Evolutionary conservation across 2,329 filamentous ascomycete species (phyloP), one percentile per base, ranked within the genome.

Genomic region (Pestalotiopsis sp.): DNA sequence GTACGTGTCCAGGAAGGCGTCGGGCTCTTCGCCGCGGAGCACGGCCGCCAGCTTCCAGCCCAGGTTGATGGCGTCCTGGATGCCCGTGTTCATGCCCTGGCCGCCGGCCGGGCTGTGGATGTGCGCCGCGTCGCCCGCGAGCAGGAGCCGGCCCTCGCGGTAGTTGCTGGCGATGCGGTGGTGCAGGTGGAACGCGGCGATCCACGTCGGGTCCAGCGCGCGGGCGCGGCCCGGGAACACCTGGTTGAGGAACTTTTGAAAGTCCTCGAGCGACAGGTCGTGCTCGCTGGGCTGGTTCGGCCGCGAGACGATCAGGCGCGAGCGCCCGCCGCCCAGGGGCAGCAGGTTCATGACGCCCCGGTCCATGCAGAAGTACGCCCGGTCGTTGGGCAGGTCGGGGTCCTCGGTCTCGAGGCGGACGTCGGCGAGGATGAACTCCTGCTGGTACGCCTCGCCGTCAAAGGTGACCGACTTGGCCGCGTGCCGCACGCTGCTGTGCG

Each of bases 111-210:
- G 86, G 49, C 81, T 86, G 69, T 89, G 86, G 13, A 86, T 86
- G 69, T 90, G 87, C 1, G 85, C 86, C 5, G 87, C 86, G 68
- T 90, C 88, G 14, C 87, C 87, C 1, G 84, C 86, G 0, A 90
- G 77, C 59, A 89, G 85, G 3, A 87, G 79, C 3, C 86, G 81
- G 2, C 84, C 82, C 25, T 81, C 79, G 5, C 83, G 82, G 72
- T 86, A 76, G 36, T 69, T 69, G 25, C 76, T 76, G 3, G 78
- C 76, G 0, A 79, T 76, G 61, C 79, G 78, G 75, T 81, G 82
- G 63, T 81, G 81, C 79, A 88, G 78, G 2, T 78, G 81, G 73
- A 86, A 87, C 13, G 79, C 77, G 1, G 83, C 78, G 39, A 87
- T 74, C 82, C 83, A 84, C 3, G 74, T 61, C 0, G 80, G 73